Evolutionary conservation across 2,329 filamentous ascomycete species (phyloP), one percentile per base, ranked within the genome.

Genomic region (Fusarium sp.): DNA sequence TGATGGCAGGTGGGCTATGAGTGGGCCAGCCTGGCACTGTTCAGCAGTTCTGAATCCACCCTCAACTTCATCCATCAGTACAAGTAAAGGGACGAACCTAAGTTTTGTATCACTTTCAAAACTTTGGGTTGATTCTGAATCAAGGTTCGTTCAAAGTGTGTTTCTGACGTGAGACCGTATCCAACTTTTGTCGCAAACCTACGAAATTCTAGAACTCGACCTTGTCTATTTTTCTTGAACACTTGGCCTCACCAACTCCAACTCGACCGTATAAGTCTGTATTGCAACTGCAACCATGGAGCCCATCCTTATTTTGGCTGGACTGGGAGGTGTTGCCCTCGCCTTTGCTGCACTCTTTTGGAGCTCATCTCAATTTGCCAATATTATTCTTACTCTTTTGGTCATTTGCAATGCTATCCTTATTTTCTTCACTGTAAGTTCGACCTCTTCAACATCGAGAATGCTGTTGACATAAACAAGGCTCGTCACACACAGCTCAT

Each of bases 371-470:
- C 60, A 61, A 3, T 14, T 49, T 51, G 7, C 47, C 55, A 55
- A 16, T 21, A 46, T 30, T n/a, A 18, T 63, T 25, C 47, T 72
- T 12, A 69, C 71, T 1, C 55, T 57, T 28, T 18, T 78, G 28
- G 43, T 75, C 7, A 45, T 70, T 4, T 41, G 21, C 72, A 43
- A 60, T 76, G n/a, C 55, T 21, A 51, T 76, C 4, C 16, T 67
- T 55, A 72, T 80, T 49, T 79, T 78, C 50, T 43, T 76, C 28
- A 76, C 77, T 30, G 80, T 80, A 70, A 59, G 74, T 23, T 21
- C 23, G 23, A 50, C 4, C 20, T 16, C 16, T 42, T 18, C 1
- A 13, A 14, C 3, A 14, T 18, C 40, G 8, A 30, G 18, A 28
- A 11, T 27, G 7, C 6, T 18, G 18, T 54, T 72, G n/a, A 69